Conservation (phyloP, 1,284 basidiomycete genomes). For the Pseudozyma sp. region DNA sequence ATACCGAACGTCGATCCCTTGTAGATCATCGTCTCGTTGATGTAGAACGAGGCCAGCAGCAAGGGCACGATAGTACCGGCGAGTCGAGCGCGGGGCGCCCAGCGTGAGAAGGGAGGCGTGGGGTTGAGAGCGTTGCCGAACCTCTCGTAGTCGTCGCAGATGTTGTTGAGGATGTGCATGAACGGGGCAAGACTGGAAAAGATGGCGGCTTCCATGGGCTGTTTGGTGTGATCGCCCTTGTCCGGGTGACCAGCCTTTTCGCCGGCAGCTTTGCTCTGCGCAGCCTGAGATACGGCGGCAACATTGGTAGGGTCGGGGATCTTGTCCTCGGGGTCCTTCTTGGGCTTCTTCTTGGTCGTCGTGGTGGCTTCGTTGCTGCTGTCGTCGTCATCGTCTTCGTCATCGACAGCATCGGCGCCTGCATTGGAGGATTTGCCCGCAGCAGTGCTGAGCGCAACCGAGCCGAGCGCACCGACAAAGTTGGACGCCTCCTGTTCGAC, state of each 20-base stretch:
- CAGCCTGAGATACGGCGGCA: conserved; percentile 62
- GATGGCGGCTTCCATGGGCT: conserved; percentile 61
- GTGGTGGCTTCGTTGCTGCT: conserved; percentile 8
- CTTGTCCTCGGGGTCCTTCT: conserved; percentile 38
- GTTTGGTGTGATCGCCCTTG: conserved; percentile 67
- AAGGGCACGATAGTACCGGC: conserved; percentile 67
- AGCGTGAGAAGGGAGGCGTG: conserved; percentile 69
- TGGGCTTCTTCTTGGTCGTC: conserved; percentile 14
- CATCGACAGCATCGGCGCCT: conserved; percentile 9
- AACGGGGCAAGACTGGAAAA: conserved; percentile 69
- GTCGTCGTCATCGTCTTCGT: conserved; percentile 31
- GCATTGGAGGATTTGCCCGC: conserved; percentile 67
- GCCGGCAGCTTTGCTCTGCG: conserved; percentile 68
- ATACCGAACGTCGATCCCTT: conserved; percentile 71
- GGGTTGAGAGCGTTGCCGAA: conserved; percentile 70
- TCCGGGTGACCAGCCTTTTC: conserved; percentile 48
- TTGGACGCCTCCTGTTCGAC: conserved; percentile 71
- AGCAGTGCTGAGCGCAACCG: conserved; percentile 70
- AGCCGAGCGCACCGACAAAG: conserved; percentile 70
- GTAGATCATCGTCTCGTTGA: conserved; percentile 71
- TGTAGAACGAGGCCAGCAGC: conserved; percentile 70
- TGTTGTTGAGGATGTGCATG: conserved; percentile 73
- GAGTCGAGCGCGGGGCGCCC: conserved; percentile 63
- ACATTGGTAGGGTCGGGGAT: conserved; percentile 69
- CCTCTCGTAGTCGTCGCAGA: conserved; percentile 68